A percentile compares a stretch with the other conserved stretches of the same genome.
phyloP scores from a whole-genome alignment of 2,329 filamentous ascomycete genomes.

The Chaetomium sp. region DNA sequence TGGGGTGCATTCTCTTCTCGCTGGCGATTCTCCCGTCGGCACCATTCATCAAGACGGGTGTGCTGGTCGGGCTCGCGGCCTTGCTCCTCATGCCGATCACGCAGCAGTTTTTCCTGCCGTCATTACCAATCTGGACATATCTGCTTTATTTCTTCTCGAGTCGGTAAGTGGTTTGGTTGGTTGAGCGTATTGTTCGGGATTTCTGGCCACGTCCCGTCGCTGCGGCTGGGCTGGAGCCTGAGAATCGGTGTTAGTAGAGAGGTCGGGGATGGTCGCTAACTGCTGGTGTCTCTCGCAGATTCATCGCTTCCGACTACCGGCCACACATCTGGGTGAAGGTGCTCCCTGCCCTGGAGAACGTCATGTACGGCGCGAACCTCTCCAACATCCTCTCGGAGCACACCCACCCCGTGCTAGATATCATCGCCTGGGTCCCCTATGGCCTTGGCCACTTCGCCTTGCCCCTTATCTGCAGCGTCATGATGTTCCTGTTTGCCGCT shows the following conservation, averaged over 20 bases:
- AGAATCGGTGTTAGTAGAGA: too few relatives aligned
- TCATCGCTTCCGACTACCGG: slow-evolving; percentile 81
- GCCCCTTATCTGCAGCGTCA: slow-evolving; percentile 67
- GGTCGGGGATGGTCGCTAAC: neutral
- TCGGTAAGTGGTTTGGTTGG: slow-evolving; percentile 57
- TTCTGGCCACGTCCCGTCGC: neutral
- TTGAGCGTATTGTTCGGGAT: neutral
- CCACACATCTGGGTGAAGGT: slow-evolving; percentile 95
- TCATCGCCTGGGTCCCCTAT: slow-evolving; percentile 90
- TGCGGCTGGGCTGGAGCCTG: neutral
- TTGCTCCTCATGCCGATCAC: slow-evolving; percentile 77
- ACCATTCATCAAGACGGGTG: slow-evolving; percentile 68
- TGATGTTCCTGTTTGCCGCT: slow-evolving; percentile 84
- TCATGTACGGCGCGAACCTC: slow-evolving; percentile 90
- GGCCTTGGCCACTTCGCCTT: slow-evolving; percentile 85
- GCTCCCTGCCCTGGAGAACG: slow-evolving; percentile 88
- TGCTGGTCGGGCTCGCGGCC: slow-evolving; percentile 59
- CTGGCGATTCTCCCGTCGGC: slow-evolving; percentile 77
- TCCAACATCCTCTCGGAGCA: slow-evolving; percentile 93
- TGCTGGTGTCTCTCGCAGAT: slow-evolving; percentile 45
- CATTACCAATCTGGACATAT: slow-evolving; percentile 78
- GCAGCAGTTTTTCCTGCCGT: slow-evolving; percentile 85
- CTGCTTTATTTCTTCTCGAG: slow-evolving; percentile 87
- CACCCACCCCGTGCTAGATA: slow-evolving; percentile 73
- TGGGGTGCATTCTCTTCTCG: slow-evolving; percentile 71